phyloP scores from a whole-genome alignment of 2,329 filamentous ascomycete species.

The Amauroascus verrucosus region DNA sequence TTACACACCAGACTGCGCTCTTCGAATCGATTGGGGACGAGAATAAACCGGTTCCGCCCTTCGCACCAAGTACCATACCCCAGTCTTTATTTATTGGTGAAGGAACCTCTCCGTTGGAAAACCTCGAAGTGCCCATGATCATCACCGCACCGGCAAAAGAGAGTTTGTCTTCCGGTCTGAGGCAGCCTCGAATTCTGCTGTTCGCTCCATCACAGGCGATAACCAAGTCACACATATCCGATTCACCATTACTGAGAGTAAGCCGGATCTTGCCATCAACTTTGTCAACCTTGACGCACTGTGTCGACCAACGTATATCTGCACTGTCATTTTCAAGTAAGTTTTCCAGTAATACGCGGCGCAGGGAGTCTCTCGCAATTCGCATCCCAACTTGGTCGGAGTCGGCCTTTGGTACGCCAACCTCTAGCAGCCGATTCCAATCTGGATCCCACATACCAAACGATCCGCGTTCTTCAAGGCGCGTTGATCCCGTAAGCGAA shows the following conservation, averaged over 20 bases:
- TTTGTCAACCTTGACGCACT: constrained; percentile 11
- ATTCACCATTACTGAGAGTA: constrained; percentile 10
- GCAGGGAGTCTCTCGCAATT: constrained; percentile 17
- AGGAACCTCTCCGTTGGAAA: constrained; percentile 26
- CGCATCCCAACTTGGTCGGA: constrained; percentile 12
- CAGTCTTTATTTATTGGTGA: constrained; percentile 29
- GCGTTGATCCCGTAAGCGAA: constrained; percentile 14
- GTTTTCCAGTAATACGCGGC: constrained; percentile 14
- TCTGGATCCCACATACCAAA: constrained; percentile 11
- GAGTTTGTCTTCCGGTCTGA: constrained; percentile 35
- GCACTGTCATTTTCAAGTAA: constrained; percentile 20
- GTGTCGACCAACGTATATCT: constrained; percentile 15
- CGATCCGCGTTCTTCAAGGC: constrained; percentile 1
- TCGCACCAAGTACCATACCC: constrained; percentile 33
- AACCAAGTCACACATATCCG: constrained; percentile 29
- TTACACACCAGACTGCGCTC: constrained; percentile 38
- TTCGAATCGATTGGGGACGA: constrained; percentile 37
- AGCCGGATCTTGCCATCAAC: constrained; percentile 10
- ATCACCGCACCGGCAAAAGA: constrained; percentile 34
- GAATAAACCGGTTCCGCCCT: constrained; percentile 35
- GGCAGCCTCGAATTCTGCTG: constrained; percentile 33
- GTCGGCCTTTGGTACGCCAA: neutral
- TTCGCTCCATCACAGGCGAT: constrained; percentile 39
- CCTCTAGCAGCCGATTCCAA: constrained; percentile 10
- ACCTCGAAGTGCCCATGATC: constrained; percentile 32